Percentiles rank a stretch among this genome's conserved stretches.
phyloP scores from a whole-genome alignment of 805 yeast species.

The Zygosaccharomyces rouxii region DNA sequence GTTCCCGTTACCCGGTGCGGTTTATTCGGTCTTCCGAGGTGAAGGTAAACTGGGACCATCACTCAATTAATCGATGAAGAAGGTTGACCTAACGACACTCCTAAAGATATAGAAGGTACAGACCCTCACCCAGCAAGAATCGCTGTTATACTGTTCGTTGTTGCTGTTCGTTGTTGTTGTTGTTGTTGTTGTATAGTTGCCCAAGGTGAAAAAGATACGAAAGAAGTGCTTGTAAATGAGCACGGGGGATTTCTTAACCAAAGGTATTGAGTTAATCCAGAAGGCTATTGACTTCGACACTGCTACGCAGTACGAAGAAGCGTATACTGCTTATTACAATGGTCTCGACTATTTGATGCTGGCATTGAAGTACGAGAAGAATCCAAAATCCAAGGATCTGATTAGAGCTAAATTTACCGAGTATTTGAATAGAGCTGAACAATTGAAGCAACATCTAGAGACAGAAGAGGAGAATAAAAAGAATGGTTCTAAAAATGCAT shows the following conservation, averaged over 20 bases:
- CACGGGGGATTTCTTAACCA: conserved; percentile 74
- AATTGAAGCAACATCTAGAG: conserved; percentile 82
- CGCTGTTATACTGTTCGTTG: neutral
- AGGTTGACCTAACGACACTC: too few species aligned
- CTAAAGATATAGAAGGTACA: too few species aligned
- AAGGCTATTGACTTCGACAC: conserved; percentile 94
- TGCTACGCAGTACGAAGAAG: conserved; percentile 86
- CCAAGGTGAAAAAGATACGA: neutral
- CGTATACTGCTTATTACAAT: conserved; percentile 85
- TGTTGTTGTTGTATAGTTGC: neutral
- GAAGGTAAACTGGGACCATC: neutral
- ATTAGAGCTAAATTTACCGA: conserved; percentile 87
- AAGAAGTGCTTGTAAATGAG: conserved; percentile 29
- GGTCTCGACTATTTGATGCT: conserved; percentile 94
- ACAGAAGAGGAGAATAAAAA: conserved; percentile 57
- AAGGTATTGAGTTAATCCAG: conserved; percentile 93
- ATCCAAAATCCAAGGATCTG: conserved; percentile 80
- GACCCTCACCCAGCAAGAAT: neutral
- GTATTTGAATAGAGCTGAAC: conserved; percentile 89
- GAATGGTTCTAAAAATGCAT: conserved; percentile 41
- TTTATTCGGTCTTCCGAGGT: neutral
- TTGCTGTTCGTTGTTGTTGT: neutral
- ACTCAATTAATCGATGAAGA: too few species aligned
- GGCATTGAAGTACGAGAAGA: conserved; percentile 92
- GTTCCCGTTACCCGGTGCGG: conserved; percentile 11